Evolutionary conservation across 1,284 basidiomycete genomes (phyloP).

Genomic region (Tausonia pullulans): DNA sequence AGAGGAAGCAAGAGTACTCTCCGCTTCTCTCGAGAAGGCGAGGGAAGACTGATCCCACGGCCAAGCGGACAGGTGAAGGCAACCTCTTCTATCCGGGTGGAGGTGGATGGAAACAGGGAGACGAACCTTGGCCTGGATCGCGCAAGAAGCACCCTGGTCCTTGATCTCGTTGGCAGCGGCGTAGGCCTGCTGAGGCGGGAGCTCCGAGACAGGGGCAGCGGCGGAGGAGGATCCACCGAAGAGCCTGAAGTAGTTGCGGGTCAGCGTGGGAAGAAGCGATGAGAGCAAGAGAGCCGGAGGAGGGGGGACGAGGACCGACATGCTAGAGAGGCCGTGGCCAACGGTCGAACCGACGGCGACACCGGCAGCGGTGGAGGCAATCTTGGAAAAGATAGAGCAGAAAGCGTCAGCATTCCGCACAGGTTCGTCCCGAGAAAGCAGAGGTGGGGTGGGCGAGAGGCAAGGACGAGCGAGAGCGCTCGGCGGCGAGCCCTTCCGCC

Average conservation of each 20-base stretch:
- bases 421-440: too few relatives aligned
- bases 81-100: too few relatives aligned
- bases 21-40: too few relatives aligned
- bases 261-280: neutral
- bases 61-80: too few relatives aligned
- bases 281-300: neutral
- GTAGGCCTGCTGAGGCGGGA: slow-evolving; percentile 24
- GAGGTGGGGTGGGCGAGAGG: too few relatives aligned
- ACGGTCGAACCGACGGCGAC: slow-evolving; percentile 43
- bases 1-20: too few relatives aligned
- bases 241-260: slow-evolving; percentile 25
- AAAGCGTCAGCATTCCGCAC: too few relatives aligned
- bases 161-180: slow-evolving; percentile 27
- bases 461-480: too few relatives aligned
- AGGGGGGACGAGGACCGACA: slow-evolving; percentile 23
- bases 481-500: too few relatives aligned
- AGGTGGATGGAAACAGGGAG: neutral
- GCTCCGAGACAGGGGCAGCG: slow-evolving; percentile 21
- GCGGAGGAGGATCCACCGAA: slow-evolving; percentile 37
- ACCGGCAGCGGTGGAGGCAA: slow-evolving; percentile 45
- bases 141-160: slow-evolving; percentile 36
- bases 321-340: slow-evolving; percentile 44
- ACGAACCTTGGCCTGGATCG: slow-evolving; percentile 43
- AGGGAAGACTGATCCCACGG: too few relatives aligned
- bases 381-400: slow-evolving; percentile 22